A percentile compares a stretch with the other conserved stretches of the same genome.
These are phyloP conservation scores for Entoloma clypeatum DNA, from an alignment of 1,284 basidiomycete genomes.

Conservation along the genomic window DNA sequence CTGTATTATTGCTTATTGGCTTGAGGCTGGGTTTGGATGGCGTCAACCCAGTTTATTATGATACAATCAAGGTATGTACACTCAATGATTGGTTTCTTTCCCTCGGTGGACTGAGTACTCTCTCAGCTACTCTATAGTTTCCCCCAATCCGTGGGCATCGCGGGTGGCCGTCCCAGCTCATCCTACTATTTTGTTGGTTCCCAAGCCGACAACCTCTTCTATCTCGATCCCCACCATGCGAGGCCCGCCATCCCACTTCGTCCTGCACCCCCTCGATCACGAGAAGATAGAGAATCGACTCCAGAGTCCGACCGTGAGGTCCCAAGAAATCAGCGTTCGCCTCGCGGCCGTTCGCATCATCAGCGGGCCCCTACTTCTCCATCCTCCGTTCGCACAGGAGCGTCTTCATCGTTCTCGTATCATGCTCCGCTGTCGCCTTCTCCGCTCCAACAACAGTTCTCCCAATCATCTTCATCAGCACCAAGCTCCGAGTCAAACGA, in stretches of 20 bases:
- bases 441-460: constrained; percentile 58
- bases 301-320: constrained; percentile 28
- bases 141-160: constrained; percentile 94
- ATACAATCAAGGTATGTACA: constrained; percentile 79
- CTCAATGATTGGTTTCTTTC: constrained; percentile 1
- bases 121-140: constrained; percentile 81
- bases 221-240: constrained; percentile 93
- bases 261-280: constrained; percentile 40
- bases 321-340: too few species aligned
- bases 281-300: constrained; percentile 16
- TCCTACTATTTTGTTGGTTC: constrained; percentile 97
- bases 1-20: constrained; percentile 86
- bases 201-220: constrained; percentile 88
- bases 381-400: constrained; percentile 48
- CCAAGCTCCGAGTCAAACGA: constrained; percentile 23
- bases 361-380: constrained; percentile 48
- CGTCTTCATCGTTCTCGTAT: constrained; percentile 55
- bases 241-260: constrained; percentile 78
- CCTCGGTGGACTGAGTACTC: not conserved
- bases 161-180: constrained; percentile 90
- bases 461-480: constrained; percentile 38
- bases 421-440: constrained; percentile 54
- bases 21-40: constrained; percentile 87
- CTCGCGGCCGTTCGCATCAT: too few species aligned
- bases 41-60: constrained; percentile 94